Percentiles rank a stretch among this genome's conserved stretches.
phyloP scores from a whole-genome alignment of 495 filamentous ascomycete genomes.

The Apiosordaria backusii region DNA sequence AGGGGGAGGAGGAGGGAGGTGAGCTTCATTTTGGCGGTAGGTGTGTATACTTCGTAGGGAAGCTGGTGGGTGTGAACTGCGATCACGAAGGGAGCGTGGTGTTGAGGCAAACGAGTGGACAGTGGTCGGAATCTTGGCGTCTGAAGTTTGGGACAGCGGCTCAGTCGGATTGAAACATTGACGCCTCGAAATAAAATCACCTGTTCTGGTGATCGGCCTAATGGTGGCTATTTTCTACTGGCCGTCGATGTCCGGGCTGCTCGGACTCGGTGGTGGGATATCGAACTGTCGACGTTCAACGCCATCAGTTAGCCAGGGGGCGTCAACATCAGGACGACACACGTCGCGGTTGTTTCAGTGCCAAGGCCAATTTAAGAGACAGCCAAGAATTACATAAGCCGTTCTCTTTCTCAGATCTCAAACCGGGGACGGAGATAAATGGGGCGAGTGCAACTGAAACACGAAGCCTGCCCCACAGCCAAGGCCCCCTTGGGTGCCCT shows the following conservation, averaged over 20 bases:
- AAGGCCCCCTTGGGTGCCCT: not conserved
- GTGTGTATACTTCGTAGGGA: not conserved
- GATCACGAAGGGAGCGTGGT: not conserved
- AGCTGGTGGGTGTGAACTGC: not conserved
- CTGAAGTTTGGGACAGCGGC: not conserved
- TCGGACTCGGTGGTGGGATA: not conserved
- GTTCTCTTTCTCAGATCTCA: constrained; percentile 3
- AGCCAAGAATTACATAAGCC: constrained; percentile 1
- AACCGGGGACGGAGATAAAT: constrained; percentile 4
- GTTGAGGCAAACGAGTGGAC: not conserved
- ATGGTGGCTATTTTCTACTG: not conserved
- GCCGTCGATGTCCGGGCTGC: no score
- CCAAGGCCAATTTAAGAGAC: constrained; percentile 3
- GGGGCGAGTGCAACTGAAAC: not conserved
- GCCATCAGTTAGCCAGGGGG: constrained; percentile 2
- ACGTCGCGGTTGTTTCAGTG: not conserved
- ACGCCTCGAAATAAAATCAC: not conserved
- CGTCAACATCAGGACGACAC: not conserved
- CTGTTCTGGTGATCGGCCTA: not conserved
- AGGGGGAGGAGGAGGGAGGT: constrained; percentile 36
- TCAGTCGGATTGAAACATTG: not conserved
- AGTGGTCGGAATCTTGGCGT: not conserved
- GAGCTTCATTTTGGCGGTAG: constrained; percentile 15
- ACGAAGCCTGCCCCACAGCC: not conserved
- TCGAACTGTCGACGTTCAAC: not conserved